A percentile compares a stretch with the other conserved stretches of the same genome.
These are phyloP conservation scores for Penicillium italicum DNA, from an alignment of 2,329 filamentous ascomycete genomes.

Conservation along the genomic window DNA sequence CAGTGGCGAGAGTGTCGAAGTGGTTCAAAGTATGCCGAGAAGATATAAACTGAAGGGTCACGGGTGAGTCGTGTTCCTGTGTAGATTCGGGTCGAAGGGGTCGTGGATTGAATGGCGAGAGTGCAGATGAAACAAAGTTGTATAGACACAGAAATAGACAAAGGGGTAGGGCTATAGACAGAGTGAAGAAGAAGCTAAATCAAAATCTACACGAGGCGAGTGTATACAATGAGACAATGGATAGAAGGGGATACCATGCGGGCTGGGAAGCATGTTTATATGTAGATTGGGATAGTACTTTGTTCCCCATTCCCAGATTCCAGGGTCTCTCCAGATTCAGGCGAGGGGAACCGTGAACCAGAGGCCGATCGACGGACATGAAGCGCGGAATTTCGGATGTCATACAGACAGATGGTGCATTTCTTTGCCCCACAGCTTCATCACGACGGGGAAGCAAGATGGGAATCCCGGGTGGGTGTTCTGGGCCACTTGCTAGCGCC, in stretches of 20 bases:
- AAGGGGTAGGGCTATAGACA: constrained; percentile 10
- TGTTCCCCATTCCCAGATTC: neutral
- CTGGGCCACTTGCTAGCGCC: constrained; percentile 8
- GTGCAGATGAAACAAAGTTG: constrained; percentile 13
- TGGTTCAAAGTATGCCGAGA: neutral
- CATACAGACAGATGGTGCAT: constrained; percentile 24
- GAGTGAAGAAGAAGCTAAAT: constrained; percentile 16
- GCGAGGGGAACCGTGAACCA: constrained; percentile 26
- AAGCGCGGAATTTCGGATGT: constrained; percentile 23
- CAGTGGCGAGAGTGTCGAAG: constrained; percentile 11
- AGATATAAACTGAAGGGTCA: constrained; percentile 16
- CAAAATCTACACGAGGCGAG: constrained; percentile 25
- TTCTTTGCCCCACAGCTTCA: constrained; percentile 16
- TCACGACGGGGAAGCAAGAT: constrained; percentile 21
- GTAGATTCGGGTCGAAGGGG: constrained; percentile 7
- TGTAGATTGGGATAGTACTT: constrained; percentile 20
- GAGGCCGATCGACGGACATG: constrained; percentile 19
- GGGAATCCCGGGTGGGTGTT: constrained; percentile 17
- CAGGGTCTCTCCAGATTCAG: constrained; percentile 15
- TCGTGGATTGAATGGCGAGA: neutral
- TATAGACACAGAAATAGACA: constrained; percentile 21
- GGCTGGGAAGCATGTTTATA: constrained; percentile 37
- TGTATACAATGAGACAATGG: constrained; percentile 23
- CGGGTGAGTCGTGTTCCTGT: neutral
- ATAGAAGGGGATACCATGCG: constrained; percentile 21